Percentiles rank a stretch among this genome's conserved stretches.
Conservation (phyloP, 2,329 filamentous ascomycete species). For the Pseudocercospora vitis region DNA sequence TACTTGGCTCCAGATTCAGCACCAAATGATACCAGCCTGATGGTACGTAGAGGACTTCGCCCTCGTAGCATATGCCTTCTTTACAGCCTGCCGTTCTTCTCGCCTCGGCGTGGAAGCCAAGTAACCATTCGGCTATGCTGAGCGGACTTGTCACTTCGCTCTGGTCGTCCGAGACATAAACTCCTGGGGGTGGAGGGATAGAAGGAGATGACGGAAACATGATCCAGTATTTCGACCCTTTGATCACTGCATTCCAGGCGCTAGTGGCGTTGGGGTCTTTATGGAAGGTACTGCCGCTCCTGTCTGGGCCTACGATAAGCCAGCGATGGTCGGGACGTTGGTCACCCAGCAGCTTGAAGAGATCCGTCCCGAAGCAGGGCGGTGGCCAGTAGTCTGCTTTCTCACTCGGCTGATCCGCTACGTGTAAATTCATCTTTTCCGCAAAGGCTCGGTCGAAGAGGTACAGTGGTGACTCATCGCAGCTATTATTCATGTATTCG, state of each 20-base stretch:
- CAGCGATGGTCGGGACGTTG: conserved; percentile 86
- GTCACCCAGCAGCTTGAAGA: conserved; percentile 73
- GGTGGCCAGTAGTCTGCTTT: conserved; percentile 72
- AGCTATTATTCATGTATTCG: conserved; percentile 75
- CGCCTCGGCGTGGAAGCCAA: conserved; percentile 84
- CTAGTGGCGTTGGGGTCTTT: conserved; percentile 72
- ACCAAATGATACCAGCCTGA: conserved; percentile 97
- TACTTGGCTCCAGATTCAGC: conserved; percentile 78
- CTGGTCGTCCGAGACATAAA: conserved; percentile 84
- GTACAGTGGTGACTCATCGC: conserved; percentile 78
- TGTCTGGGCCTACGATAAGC: conserved; percentile 84
- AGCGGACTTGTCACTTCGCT: conserved; percentile 92
- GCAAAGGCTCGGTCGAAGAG: conserved; percentile 87
- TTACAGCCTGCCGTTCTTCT: conserved; percentile 72
- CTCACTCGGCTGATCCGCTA: conserved; percentile 44
- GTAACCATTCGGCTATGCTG: conserved; percentile 94
- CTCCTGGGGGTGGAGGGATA: conserved; percentile 73
- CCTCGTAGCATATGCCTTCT: conserved; percentile 79
- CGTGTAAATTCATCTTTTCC: conserved; percentile 74
- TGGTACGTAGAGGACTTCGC: conserved; percentile 89
- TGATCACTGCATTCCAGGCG: conserved; percentile 92
- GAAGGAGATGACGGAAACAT: conserved; percentile 79
- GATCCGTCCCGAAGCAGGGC: conserved; percentile 79
- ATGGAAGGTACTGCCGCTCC: conserved; percentile 87
- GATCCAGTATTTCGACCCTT: conserved; percentile 95